Evolutionary conservation across 2,329 filamentous ascomycete genomes (phyloP), one percentile per base, ranked within the genome.

Genomic region (Trichoderma atrobrunneum): DNA sequence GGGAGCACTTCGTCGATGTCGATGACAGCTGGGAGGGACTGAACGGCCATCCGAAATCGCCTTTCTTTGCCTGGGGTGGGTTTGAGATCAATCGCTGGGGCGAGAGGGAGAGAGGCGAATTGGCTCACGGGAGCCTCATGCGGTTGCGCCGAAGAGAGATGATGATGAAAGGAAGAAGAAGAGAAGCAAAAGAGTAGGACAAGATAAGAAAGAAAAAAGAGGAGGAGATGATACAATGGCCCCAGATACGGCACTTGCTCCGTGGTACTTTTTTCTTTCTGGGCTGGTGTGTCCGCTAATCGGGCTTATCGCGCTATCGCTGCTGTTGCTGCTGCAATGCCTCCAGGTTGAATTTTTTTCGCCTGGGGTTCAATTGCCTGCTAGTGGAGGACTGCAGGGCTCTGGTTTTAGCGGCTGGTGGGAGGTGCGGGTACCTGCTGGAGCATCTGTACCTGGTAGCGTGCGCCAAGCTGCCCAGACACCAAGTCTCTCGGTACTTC

Each of bases 1-100:
- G 78, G 78, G 39, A 79, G 78, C 74, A 74, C 72, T 64, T 73
- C 72, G 64, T 73, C 68, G 68, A 71, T 66, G 56, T 73, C 61
- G 72, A 71, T 65, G 32, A 36, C 61, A 24, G 61, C 36, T 28
- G 69, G 26, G 30, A 34, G 32, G 36, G 62, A 57, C 61, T 71
- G 72, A 71, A 71, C 61, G 62, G 61, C 72, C 72, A 73, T 73
- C 36, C 61, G 62, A 34, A 51, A 51, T n/a, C 43, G n/a, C n/a
- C n/a, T 48, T 48, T 48, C 43, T 48, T n/a, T 48, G 43, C n/a
- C 43, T 48, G 43, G 2, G 32, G 8, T 30, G 43, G 34, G 28
- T 36, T 36, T 30, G 34, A 62, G 7, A 18, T 32, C 8, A 28
- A 36, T 28, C 60, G 43, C 21, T 24, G 21, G 57, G 34, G 61